These are phyloP conservation scores for Colletotrichum brevisporum DNA, from an alignment of 2,329 filamentous ascomycete genomes.

Conservation along the genomic window DNA sequence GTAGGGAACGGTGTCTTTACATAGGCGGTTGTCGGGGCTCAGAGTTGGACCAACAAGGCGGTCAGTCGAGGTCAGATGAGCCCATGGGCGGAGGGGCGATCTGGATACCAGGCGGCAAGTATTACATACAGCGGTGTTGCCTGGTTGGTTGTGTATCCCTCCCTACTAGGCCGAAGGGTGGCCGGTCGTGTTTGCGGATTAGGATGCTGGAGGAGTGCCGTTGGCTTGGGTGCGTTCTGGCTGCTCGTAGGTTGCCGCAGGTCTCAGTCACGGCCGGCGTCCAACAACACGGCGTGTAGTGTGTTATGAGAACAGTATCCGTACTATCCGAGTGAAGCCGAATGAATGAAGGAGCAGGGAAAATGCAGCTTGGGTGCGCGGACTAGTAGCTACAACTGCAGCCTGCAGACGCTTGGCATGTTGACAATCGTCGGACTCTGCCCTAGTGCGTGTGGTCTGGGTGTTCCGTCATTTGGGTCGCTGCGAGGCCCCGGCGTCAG, in stretches of 20 bases:
- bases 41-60: conserved; percentile 29
- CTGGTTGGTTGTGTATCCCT: not conserved
- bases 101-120: conserved; percentile 17
- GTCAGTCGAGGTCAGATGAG: conserved; percentile 40
- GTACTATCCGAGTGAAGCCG: not conserved
- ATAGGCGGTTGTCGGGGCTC: conserved; percentile 32
- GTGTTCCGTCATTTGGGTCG: conserved; percentile 22
- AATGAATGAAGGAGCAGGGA: not conserved
- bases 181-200: conserved; percentile 24
- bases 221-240: conserved; percentile 30
- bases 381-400: not conserved
- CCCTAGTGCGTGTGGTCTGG: not conserved
- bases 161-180: conserved; percentile 1
- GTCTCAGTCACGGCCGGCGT: conserved; percentile 14
- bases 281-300: not conserved
- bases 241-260: conserved; percentile 11
- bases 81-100: conserved; percentile 29
- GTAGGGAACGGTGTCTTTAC: conserved; percentile 16
- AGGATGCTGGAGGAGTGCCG: conserved; percentile 16
- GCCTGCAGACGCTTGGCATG: not conserved
- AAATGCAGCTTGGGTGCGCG: not conserved
- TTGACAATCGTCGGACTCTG: conserved; percentile 1
- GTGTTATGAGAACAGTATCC: not conserved
- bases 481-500: conserved; percentile 15
- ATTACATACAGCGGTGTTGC: conserved; percentile 4